Base-by-base conservation (phyloP, 108 stramenopile species). In the Craspedostauros australis region DNA sequence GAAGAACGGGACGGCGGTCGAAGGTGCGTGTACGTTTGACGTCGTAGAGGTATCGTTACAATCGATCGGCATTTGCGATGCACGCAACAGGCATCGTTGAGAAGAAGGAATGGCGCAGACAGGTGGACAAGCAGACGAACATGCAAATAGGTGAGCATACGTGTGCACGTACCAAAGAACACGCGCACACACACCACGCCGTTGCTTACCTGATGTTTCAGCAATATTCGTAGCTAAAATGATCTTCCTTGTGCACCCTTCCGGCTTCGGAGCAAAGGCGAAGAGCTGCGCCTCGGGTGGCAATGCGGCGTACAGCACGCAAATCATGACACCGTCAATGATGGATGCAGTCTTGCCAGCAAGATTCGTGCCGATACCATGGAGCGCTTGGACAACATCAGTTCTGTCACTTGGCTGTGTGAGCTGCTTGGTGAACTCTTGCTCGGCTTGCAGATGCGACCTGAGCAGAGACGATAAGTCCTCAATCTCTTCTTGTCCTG, bases 221-320 rank as follows among this genome's bases (percentile, higher is more conserved):
- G 93, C 94, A 62, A 99, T 95, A 65, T 98, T 99, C 20, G 99
- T 99, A 4, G 94, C 75, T 45, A 98, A 59, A 54, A 99, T 81
- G 20, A 96, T 88, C 60, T 96, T 94, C 22, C 89, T 68, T 24
- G 54, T 36, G 41, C 82, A 79, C 5, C 77, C 84, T 1, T 64
- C 40, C 28, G 91, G 86, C 55, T 82, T 80, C 28, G 82, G 76
- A 18, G 66, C 54, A 72, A 91, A 91, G 2, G 79, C 82, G 36
- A 80, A 44, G 74, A 77, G 62, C 56, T 91, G 92, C 12, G 56
- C 68, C 55, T 80, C 80, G 3, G 87, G 76, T 33, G 86, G 84
- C 25, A 90, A 59, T 3, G 84, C 76, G 6, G 87, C 81, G 63
- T 91, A 88, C 37, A 88, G 57, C 16, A 77, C 75, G 50, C 88